Base-by-base conservation (phyloP, 2,329 filamentous ascomycete species). In the Trichoderma citrinoviride region DNA sequence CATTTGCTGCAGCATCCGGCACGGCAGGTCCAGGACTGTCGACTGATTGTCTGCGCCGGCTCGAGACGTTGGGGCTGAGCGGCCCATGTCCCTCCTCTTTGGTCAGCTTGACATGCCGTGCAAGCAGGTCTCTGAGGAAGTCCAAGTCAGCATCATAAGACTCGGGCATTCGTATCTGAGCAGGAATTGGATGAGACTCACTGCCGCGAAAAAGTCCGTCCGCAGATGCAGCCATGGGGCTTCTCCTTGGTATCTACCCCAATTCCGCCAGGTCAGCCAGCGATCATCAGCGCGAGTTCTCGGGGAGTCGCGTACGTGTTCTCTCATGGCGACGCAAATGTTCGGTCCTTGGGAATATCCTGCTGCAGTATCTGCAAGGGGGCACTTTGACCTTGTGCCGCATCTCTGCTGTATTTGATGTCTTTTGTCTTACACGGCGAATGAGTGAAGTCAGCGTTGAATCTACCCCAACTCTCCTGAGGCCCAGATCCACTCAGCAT, bases 241-340 rank as follows among this genome's bases (percentile, higher is more conserved):
- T 61, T 61, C 47, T 61, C 58, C 12, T 61, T 61, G 19, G 58
- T 61, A 37, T 61, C 58, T 61, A 41, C 58, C 37, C 47, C 58
- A 53, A 53, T 7, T 53, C n/a, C 33, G 33, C 33, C 33, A 37
- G 41, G 56, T 27, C 37, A 53, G 50, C 27, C 40, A 21, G 23
- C 44, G 25, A 21, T 33, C 19, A n/a, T 43, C 40, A 33, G n/a
- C 1, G 14, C 7, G 29, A 40, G 8, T 61, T 61, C 46, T 14
- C 46, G 33, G 17, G 6, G 5, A 37, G 27, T 29, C 23, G 10
- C 58, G 7, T 44, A 61, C 58, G 58, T 5, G 58, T 62, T 62
- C 58, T 62, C 40, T 62, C 58, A 37, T 62, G 58, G 19, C 58
- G 58, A 8, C 58, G 47, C 27, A 62, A 46, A 29, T 62, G 58